Evolutionary conservation across 805 yeast genomes (phyloP), one percentile per base, ranked within the genome.

Genomic region (Candida awuae): DNA sequence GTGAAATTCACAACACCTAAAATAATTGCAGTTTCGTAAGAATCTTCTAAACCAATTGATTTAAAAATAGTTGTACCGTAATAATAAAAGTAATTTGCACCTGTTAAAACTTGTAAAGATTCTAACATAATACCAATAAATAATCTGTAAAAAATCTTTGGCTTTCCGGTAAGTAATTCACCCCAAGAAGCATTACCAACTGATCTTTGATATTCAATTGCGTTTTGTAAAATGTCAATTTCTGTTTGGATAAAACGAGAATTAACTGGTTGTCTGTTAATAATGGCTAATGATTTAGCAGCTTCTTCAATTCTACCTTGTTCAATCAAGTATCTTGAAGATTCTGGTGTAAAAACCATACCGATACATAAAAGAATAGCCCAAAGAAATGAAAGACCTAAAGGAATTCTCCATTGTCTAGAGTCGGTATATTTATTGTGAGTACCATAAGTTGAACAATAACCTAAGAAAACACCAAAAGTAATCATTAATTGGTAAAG

Each of bases 401-500:
- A 63, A 38, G 85, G 84, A 45, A 77, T 70, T 66, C 83, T 69
- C 85, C 86, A 80, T 56, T 75, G 77, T 47, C 69, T 63, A 12
- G 77, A 70, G 53, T 67, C 70, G 19, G 43, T 21, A 53, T 70
- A 71, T 35, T 56, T 62, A 36, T 56, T 59, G 64, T 73, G 71
- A 44, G 84, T 76, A 49, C 80, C 85, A 56, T 66, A 80, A 39
- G 75, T 75, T 32, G 77, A 67, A 61, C 83, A 71, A 64, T 77
- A 77, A 53, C 86, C 87, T 43, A 79, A 59, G 56, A 80, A 75
- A 49, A 80, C 80, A 65, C 86, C 87, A 35, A 73, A 62, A 30
- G 86, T 79, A 47, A 79, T 73, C 71, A 71, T 75, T 57, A 80
- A 66, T 62, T 80, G 87, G 67, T 71, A 80, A 50, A 76, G 72